Evolutionary conservation across 2,329 filamentous ascomycete genomes (phyloP), one percentile per base, ranked within the genome.

Genomic region (Arthrobotrys sphaeroides): DNA sequence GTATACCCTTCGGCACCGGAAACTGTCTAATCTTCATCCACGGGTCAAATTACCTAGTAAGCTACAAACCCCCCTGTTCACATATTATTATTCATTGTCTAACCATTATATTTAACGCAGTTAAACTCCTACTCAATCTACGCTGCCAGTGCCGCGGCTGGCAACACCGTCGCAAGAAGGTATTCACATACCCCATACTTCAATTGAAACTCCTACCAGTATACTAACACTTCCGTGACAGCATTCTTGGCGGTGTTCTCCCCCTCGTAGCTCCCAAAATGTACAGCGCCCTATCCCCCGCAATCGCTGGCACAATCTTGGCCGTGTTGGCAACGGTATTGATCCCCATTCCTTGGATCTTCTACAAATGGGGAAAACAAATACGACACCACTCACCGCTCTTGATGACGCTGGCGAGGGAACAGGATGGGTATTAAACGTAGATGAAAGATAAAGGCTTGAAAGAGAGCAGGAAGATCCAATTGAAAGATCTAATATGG

Each of bases 1-100:
- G 92, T 0, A 87, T 96, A 4, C 90, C 90, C 0, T 96, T 95
- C 79, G 92, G 92, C 7, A 85, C 87, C 0, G 92, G 92, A 0
- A 95, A 94, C 79, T 89, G 88, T 6, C 86, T 89, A 1, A 88
- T 91, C 38, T 96, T 96, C 83, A 94, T 96, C 80, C 95, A 96
- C 80, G 88, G 90, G 0, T 88, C 87, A 4, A 95, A 93, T 79
- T 96, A 96, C 81, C 84, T 96, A 2, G 91, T 92, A 67, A 43
- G 53, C n/a, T n/a, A n/a, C n/a, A n/a, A n/a, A n/a, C n/a, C 13
- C 24, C 4, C 22, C 5, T 7, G 5, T n/a, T 40, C 20, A 20
- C n/a, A 16, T 26, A 24, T 59, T 18, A n/a, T 13, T 22, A 9
- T 20, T 24, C 10, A 9, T 51, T 51, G 24, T 28, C n/a, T 28